Base-by-base conservation (phyloP, 768 basidiomycete genomes). In the Gautieria morchelliformis region DNA sequence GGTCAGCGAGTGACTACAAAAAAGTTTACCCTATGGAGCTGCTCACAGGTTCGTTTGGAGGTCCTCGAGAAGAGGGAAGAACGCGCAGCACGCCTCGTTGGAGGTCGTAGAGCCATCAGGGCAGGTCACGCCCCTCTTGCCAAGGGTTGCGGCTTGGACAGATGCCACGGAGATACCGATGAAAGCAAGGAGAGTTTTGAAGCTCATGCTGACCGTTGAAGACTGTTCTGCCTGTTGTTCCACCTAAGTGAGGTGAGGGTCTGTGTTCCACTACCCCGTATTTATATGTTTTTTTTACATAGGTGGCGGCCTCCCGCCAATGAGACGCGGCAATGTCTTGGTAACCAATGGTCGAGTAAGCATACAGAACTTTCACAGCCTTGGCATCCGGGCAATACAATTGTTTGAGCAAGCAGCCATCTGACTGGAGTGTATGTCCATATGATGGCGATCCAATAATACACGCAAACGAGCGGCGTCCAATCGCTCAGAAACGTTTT, bases 11-110 rank as follows among this genome's bases (percentile, higher is more conserved):
- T 5, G 27, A n/a, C 32, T 11, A 24, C 35, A 8, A 57, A 19
- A 44, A 17, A 45, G 5, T n/a, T 24, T 24, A 19, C n/a, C 17
- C 15, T 15, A 54, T 11, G 41, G 10, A 19, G 39, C 19, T n/a
- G 50, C 52, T 27, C 45, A 58, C 58, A 58, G 22, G 24, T 58
- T 58, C 4, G n/a, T 37, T 30, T 53, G 58, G n/a, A 58, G 44
- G 20, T 58, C 58, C 10, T 58, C 52, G 27, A 53, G 19, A 27
- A 58, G 45, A 22, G 58, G 17, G 49, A 58, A 58, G n/a, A 58
- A 58, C 7, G 24, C 8, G 37, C 58, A 58, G 42, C 58, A 58
- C 19, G 46, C 46, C 1, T 46, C 56, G 30, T 57, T 30, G 15
- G 53, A 17, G 8, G 55, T 44, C 3, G 46, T 56, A 24, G 17